Conservation (phyloP, 208 protist genomes). For the Crithidia fasciculata region DNA sequence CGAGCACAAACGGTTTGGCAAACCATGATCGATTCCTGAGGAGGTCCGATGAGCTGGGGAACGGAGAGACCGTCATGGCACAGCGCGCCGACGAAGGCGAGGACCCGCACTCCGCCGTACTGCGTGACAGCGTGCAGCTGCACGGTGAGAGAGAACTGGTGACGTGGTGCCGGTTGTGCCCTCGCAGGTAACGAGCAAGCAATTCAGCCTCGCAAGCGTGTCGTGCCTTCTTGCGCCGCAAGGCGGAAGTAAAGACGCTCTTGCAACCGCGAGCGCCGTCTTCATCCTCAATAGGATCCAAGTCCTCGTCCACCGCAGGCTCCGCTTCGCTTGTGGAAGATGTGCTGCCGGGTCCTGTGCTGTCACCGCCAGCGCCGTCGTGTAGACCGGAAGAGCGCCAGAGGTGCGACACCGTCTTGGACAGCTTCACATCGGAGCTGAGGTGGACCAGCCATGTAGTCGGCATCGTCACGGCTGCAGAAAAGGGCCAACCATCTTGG, state of each 20-base stretch:
- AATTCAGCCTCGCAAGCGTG: conserved; percentile 23
- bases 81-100: background rate
- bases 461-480: background rate
- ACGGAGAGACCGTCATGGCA: conserved; percentile 18
- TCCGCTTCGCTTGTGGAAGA: no score
- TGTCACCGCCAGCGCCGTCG: no score
- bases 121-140: no score
- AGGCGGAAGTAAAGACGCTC: background rate
- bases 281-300: background rate
- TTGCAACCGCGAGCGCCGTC: background rate
- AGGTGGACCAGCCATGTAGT: conserved; percentile 33
- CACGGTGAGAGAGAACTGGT: no score
- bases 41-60: conserved; percentile 27
- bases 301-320: no score
- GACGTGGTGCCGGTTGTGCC: background rate
- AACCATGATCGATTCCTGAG: conserved; percentile 32
- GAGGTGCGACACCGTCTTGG: background rate
- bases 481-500: background rate
- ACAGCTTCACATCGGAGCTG: conserved; percentile 11
- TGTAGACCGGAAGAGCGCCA: background rate
- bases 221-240: background rate
- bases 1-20: conserved; percentile 32
- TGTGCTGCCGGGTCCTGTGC: no score
- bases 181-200: conserved; percentile 18
- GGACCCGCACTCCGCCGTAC: background rate